Percentiles rank a stretch among this genome's conserved stretches.
These are phyloP conservation scores for Neurospora terricola DNA, from an alignment of 495 filamentous ascomycete species.

Conservation along the genomic window DNA sequence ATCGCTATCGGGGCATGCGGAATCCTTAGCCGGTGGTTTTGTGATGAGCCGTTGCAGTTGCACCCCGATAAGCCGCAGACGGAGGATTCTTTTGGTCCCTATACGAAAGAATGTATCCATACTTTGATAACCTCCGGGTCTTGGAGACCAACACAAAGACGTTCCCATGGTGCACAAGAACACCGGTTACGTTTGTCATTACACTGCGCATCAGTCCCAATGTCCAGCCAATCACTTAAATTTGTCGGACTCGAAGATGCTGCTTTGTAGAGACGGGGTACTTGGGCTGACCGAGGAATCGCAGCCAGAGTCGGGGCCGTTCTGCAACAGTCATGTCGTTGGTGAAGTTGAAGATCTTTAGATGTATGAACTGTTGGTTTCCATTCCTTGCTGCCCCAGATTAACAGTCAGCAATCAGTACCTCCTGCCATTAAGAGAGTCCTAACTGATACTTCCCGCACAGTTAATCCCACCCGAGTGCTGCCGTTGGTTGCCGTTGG, in stretches of 20 bases:
- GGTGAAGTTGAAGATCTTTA: background rate
- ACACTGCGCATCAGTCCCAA: background rate
- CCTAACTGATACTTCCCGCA: background rate
- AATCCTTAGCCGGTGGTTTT: background rate
- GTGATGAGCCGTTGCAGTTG: background rate
- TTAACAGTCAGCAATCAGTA: background rate
- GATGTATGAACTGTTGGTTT: background rate
- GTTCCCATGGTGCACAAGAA: background rate
- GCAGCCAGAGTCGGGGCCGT: background rate
- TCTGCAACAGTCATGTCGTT: background rate
- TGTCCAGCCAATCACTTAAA: background rate
- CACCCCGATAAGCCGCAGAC: background rate
- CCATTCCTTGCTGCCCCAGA: background rate
- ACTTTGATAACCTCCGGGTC: background rate
- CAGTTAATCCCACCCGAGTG: background rate
- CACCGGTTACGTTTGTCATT: background rate
- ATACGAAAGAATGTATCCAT: background rate
- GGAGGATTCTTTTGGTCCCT: background rate
- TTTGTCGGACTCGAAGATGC: background rate
- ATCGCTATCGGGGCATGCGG: background rate
- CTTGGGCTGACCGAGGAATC: background rate
- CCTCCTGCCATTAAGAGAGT: background rate
- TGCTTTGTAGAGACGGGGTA: background rate
- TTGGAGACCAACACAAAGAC: background rate
- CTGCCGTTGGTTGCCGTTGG: background rate